phyloP scores from a whole-genome alignment of 148 eudicot genomes.

The Chenopodium formosanum region DNA sequence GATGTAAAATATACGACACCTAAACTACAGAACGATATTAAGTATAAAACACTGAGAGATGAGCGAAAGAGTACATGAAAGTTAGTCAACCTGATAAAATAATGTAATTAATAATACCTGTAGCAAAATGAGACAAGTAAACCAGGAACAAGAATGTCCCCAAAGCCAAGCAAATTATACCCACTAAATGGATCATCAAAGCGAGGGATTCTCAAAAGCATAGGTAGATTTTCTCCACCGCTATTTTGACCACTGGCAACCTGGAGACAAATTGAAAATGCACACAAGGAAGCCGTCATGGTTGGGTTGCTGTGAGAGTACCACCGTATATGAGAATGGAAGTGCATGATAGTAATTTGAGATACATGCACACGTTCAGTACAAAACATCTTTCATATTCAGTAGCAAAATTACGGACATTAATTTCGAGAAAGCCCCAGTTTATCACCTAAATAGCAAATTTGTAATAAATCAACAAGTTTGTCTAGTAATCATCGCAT shows the following conservation, averaged over 20 bases:
- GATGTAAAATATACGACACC: background rate
- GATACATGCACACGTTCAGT: no score
- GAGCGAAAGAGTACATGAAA: background rate
- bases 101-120: conserved; percentile 41
- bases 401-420: no score
- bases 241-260: conserved; percentile 79
- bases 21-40: background rate
- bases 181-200: conserved; percentile 81
- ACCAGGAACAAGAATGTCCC: conserved; percentile 96
- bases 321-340: no score
- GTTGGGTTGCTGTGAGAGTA: no score
- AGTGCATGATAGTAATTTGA: no score
- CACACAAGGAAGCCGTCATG: background rate
- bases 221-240: conserved; percentile 88
- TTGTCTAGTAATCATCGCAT: no score
- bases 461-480: no score
- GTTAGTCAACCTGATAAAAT: no score
- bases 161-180: conserved; percentile 82
- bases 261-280: conserved; percentile 30
- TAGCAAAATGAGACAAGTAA: conserved; percentile 64
- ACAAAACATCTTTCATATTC: no score
- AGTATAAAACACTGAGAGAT: background rate
- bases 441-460: no score
- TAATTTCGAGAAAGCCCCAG: no score
- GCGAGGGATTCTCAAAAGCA: conserved; percentile 81